Conservation (phyloP, 345 rosid species). For the Gossypium arboreum region DNA sequence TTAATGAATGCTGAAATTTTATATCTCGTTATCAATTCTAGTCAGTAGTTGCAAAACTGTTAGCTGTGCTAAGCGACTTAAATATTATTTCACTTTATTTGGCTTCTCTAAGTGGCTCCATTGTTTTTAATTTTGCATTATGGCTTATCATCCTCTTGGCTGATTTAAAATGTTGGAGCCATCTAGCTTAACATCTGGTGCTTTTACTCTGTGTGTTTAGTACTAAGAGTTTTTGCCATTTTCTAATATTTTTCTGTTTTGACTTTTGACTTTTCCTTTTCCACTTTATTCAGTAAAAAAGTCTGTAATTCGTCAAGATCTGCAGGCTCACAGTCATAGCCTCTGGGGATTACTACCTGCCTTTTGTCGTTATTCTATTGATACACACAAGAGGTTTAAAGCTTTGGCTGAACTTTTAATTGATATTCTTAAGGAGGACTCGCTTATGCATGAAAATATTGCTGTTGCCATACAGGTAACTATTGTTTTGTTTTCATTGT, state of each 20-base stretch:
- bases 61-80: not conserved
- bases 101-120: not conserved
- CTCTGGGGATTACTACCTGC: conserved; percentile 75
- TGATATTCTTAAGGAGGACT: conserved; percentile 45
- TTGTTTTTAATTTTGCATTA: not conserved
- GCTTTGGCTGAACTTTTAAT: conserved; percentile 60
- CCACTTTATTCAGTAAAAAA: conserved; percentile 55
- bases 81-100: not conserved
- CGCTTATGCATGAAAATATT: conserved; percentile 65
- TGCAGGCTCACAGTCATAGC: conserved; percentile 60
- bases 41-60: not conserved
- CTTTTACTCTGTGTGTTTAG: too few species aligned
- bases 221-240: not conserved
- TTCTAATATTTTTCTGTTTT: conserved; percentile 12
- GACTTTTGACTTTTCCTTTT: not conserved
- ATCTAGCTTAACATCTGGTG: not conserved
- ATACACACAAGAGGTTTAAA: conserved; percentile 44
- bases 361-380: conserved; percentile 73
- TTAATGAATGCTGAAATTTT: not conserved
- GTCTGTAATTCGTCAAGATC: conserved; percentile 48
- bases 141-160: not conserved
- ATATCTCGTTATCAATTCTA: not conserved
- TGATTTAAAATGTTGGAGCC: conserved; percentile 4
- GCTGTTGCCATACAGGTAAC: conserved; percentile 71
- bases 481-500: not conserved